Evolutionary conservation across 805 yeast genomes (phyloP), one percentile per base, ranked within the genome.

Genomic region (Wickerhamomyces mucosus): DNA sequence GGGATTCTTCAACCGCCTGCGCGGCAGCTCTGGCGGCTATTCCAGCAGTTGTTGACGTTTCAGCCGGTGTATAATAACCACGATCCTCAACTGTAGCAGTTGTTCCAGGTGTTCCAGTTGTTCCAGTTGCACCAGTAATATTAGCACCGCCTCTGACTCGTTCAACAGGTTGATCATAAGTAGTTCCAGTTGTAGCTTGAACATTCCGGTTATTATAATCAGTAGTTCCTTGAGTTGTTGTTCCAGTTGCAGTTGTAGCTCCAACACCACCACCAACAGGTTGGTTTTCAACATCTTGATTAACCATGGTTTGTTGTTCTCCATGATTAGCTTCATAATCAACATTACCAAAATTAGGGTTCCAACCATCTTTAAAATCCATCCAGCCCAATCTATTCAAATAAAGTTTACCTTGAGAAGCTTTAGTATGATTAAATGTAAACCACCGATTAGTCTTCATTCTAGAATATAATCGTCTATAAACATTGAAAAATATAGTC

Each of bases 401-500:
- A 26, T 29, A 27, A n/a, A n/a, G n/a, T n/a, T 33, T 30, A 13
- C 18, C 26, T 5, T 28, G 15, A 7, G 32, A 19, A 12, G 27
- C 18, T 5, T 22, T 3, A n/a, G 34, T 31, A 7, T 31, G 18
- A 8, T 34, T 30, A 22, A 40, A 39, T n/a, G 33, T 12, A 14
- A 32, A 14, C 29, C 37, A 6, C 13, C 15, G n/a, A 7, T 21
- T 7, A 18, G 12, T 5, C 26, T 21, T 22, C 28, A 29, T 15
- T 20, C 23, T 16, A 31, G 31, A 13, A 14, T 28, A 20, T 27
- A 44, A 12, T 11, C 37, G 36, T 29, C 42, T 51, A 18, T 55
- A 32, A n/a, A 59, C 55, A 29, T 52, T 51, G 16, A 41, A 32
- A 23, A 43, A 48, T 9, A 58, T 28, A n/a, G 56, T 14, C 13